Conservation (phyloP, 257 asterid genomes). For the Plantago major region DNA sequence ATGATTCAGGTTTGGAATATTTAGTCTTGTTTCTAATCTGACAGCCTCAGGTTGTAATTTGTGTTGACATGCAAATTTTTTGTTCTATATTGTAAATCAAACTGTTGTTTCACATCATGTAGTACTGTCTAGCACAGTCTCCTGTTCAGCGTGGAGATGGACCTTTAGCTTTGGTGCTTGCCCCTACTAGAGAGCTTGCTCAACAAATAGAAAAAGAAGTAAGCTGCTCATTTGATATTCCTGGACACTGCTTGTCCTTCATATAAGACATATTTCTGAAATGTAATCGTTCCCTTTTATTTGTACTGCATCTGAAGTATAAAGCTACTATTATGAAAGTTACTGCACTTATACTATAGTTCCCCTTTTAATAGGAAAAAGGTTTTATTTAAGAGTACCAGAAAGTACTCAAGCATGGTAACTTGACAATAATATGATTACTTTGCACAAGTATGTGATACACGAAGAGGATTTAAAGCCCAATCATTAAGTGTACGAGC, state of each 20-base stretch:
- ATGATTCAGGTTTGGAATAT: constrained; percentile 66
- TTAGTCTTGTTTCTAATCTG: constrained; percentile 15
- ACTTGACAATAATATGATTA: too few relatives aligned
- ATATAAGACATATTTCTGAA: not conserved
- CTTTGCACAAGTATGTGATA: too few relatives aligned
- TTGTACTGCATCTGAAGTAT: constrained; percentile 14
- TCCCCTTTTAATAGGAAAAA: not conserved
- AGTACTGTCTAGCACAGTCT: constrained; percentile 81
- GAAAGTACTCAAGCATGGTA: too few relatives aligned
- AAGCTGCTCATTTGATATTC: constrained; percentile 16
- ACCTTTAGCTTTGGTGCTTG: constrained; percentile 81
- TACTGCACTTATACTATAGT: constrained; percentile 1
- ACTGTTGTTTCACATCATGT: constrained; percentile 22
- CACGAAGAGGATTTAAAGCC: too few relatives aligned
- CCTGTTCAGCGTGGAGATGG: constrained; percentile 86
- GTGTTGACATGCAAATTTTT: constrained; percentile 4
- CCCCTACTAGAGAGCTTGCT: constrained; percentile 94
- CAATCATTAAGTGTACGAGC: too few relatives aligned
- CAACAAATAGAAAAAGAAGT: constrained; percentile 93
- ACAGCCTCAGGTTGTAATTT: not conserved
- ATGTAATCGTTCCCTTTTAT: not conserved
- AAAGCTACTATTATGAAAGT: not conserved
- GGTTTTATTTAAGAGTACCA: too few relatives aligned
- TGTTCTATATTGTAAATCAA: constrained; percentile 7
- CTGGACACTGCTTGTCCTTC: constrained; percentile 8